Percentiles rank a stretch among this genome's conserved stretches.
Evolutionary conservation across 805 yeast species (phyloP).

Genomic region (Brettanomyces nanus): DNA sequence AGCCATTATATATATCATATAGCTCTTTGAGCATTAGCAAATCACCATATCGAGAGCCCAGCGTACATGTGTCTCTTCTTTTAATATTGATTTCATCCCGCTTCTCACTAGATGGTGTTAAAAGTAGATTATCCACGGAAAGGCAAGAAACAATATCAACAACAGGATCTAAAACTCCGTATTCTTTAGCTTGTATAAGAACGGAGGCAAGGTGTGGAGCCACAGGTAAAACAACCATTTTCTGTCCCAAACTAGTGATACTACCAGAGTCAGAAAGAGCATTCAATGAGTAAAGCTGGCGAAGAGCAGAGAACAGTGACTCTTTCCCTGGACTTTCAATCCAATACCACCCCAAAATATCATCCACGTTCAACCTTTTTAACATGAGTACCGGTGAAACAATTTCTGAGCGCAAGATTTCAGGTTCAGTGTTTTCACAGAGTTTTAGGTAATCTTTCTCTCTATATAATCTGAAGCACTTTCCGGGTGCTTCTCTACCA

Average conservation of each 20-base stretch:
- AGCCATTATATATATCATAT: constrained; percentile 44
- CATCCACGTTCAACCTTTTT: constrained; percentile 75
- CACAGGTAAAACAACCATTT: constrained; percentile 84
- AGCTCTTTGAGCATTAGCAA: constrained; percentile 74
- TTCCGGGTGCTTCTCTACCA: constrained; percentile 95
- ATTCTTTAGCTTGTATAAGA: constrained; percentile 57
- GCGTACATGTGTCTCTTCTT: constrained; percentile 58
- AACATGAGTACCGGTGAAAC: constrained; percentile 77
- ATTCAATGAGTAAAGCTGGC: constrained; percentile 66
- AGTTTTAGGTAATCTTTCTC: constrained; percentile 60
- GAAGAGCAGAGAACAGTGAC: constrained; percentile 66
- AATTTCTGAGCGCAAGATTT: constrained; percentile 79
- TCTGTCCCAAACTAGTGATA: constrained; percentile 70
- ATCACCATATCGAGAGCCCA: constrained; percentile 77
- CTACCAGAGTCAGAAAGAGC: constrained; percentile 74
- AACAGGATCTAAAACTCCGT: constrained; percentile 48
- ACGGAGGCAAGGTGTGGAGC: constrained; percentile 92
- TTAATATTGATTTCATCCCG: constrained; percentile 80
- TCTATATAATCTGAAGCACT: constrained; percentile 75
- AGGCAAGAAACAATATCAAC: constrained; percentile 88
- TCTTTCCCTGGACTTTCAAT: constrained; percentile 81
- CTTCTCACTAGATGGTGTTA: constrained; percentile 70
- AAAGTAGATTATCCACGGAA: constrained; percentile 80
- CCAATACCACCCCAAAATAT: constrained; percentile 87
- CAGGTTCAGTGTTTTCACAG: constrained; percentile 83